Conservation (phyloP, 1,284 basidiomycete genomes). For the Ustilago vetiveriae region DNA sequence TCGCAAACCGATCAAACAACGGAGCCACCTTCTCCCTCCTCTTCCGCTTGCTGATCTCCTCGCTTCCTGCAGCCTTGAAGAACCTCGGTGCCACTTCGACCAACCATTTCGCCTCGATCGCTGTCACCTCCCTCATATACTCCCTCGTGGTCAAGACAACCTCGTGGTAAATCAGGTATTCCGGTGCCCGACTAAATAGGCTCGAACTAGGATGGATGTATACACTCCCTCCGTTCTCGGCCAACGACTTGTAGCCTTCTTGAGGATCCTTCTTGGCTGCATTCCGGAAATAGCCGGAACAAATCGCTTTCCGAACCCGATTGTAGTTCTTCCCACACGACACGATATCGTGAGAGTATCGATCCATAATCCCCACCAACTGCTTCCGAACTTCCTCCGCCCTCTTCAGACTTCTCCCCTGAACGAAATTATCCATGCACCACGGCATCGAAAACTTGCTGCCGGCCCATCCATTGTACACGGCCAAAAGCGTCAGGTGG, state of each 20-base stretch:
- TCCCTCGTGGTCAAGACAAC: constrained; percentile 78
- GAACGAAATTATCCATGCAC: constrained; percentile 85
- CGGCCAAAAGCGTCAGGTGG: constrained; percentile 90
- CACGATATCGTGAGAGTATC: constrained; percentile 96
- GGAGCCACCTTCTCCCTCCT: constrained; percentile 97
- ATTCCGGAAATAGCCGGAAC: constrained; percentile 75
- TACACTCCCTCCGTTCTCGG: constrained; percentile 84
- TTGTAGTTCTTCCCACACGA: constrained; percentile 93
- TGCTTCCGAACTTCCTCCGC: constrained; percentile 98
- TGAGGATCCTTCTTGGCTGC: constrained; percentile 76
- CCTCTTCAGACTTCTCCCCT: constrained; percentile 93
- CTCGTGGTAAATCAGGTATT: constrained; percentile 79
- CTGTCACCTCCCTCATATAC: constrained; percentile 93
- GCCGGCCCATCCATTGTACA: constrained; percentile 97
- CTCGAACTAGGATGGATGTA: constrained; percentile 98
- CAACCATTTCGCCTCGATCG: constrained; percentile 97
- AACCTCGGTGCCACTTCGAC: constrained; percentile 97
- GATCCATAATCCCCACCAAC: constrained; percentile 96
- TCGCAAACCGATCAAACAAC: constrained; percentile 70
- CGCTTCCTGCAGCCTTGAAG: constrained; percentile 94
- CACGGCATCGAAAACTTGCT: constrained; percentile 90
- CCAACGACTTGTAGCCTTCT: constrained; percentile 87
- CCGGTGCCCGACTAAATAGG: constrained; percentile 89
- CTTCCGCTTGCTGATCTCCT: constrained; percentile 97
- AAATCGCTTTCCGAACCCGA: constrained; percentile 91